Evolutionary conservation across 306 rosid genomes (phyloP), one percentile per base, ranked within the genome.

Genomic region (Sechiopsis laciniata): DNA sequence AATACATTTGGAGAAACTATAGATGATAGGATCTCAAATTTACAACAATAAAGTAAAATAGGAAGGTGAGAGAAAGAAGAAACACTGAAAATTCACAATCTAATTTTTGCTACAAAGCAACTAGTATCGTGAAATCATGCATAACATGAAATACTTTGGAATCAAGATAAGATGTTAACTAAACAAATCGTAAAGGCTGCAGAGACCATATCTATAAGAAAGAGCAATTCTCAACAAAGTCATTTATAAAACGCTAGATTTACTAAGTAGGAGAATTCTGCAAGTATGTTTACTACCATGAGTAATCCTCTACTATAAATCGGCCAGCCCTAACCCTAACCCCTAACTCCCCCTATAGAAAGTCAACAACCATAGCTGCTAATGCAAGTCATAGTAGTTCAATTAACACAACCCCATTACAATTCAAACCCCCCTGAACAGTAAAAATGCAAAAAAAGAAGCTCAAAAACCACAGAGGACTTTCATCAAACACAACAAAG

Each of bases 381-480:
- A 9, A 7, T 7, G 48, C 11, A 7, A 9, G 37, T 32, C 37
- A 32, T 8, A 54, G 56, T 50, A 70, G 29, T 15, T 14, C 24
- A 70, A 13, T 15, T 40, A 0, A 14, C 54, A 51, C 21, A 53
- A 15, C 22, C n/a, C 56, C 24, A 70, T 21, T 50, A 70, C 60
- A 70, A 50, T 70, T 52, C 60, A 70, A 70, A 51, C 74, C 74
- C 74, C 26, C 37, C 37, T 5, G 26, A 8, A 24, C 45, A 26
- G 74, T 14, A 11, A 26, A 52, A 54, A 55, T 3, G 3, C 58
- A 35, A 29, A 56, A 55, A 32, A 72, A 72, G 5, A 1, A 55
- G 62, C 29, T 72, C 3, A 35, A 72, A 29, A 73, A 73, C 8
- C 55, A 55, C 54, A 29, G 3, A 16, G 67, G 29, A 32, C 65